Evolutionary conservation across 345 rosid species (phyloP), one percentile per base, ranked within the genome.

Genomic region (Hibiscus trionum): DNA sequence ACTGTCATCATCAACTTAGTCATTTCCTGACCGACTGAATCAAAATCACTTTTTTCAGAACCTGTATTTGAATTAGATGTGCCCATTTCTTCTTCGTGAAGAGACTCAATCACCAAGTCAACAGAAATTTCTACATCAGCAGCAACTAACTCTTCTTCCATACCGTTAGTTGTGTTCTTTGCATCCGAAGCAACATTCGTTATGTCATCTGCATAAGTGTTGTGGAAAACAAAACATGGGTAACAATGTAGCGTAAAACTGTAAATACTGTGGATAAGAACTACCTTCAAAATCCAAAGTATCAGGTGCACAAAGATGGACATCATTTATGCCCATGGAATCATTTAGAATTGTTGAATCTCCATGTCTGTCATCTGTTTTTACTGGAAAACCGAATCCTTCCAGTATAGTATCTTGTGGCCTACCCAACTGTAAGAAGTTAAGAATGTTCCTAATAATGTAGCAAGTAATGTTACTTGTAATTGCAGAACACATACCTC

Each of bases 1-100:
- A 95, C 63, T 17, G 89, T 81, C 89, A 92, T 86, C 99, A 95
- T 95, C 74, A 90, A 80, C 71, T 80, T 81, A 67, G 88, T 80
- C 73, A 82, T 77, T 61, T 81, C 97, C 73, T 84, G 86, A 76
- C 84, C 87, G 53, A 82, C 82, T 66, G 86, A 84, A 78, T 87
- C 87, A 68, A 73, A 77, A 42, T 84, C 88, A 74, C 79, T 78
- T 72, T 80, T 78, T 67, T 73, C 88, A 57, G 74, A 85, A 80
- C 24, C 78, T 39, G 64, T 61, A 77, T 68, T 84, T 68, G 84
- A 82, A 86, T 66, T 67, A 61, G 77, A 74, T 58, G 75, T 72
- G 68, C 68, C 80, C 49, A 81, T 72, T 76, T 80, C 84, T 72
- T 81, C 89, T 39, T 39, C 44, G 7, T 37, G 42, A 37, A 5